Percentiles rank a stretch among this genome's conserved stretches.
These are phyloP conservation scores for Phytophthora niederhauseri DNA, from an alignment of 352 stramenopile genomes.

Conservation along the genomic window DNA sequence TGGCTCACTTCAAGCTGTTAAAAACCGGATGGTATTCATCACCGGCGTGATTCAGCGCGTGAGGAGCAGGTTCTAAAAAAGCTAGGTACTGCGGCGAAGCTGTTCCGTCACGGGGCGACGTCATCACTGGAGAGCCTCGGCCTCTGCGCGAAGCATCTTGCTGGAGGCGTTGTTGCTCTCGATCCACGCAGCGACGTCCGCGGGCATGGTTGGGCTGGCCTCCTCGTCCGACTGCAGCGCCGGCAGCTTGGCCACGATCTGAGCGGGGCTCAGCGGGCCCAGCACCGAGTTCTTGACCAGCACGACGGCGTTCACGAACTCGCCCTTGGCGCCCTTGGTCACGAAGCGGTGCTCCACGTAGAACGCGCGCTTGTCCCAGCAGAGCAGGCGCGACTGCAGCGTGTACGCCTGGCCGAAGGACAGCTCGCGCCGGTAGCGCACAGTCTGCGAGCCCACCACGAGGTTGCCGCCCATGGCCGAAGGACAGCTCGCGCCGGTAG, in stretches of 20 bases:
- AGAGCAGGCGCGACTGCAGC: slow-evolving; percentile 75
- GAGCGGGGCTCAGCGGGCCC: slow-evolving; percentile 55
- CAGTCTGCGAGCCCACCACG: slow-evolving; percentile 78
- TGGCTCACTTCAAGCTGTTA: slow-evolving; percentile 20
- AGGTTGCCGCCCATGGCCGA: too few relatives aligned
- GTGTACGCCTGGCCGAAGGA: slow-evolving; percentile 69
- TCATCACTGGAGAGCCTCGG: slow-evolving; percentile 11
- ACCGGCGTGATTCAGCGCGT: too few relatives aligned
- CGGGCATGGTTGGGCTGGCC: slow-evolving; percentile 44
- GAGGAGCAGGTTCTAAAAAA: slow-evolving; percentile 31
- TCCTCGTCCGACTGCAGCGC: slow-evolving; percentile 36
- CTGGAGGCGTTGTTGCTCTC: slow-evolving; percentile 80
- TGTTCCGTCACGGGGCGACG: background rate
- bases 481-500: slow-evolving; percentile 79
- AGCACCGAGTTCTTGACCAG: slow-evolving; percentile 90
- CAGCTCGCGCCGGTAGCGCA: slow-evolving; percentile 85
- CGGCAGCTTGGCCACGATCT: slow-evolving; percentile 71
- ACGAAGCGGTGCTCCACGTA: slow-evolving; percentile 90
- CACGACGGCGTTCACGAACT: slow-evolving; percentile 88
- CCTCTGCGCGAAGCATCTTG: slow-evolving; percentile 60
- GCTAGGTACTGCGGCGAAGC: background rate
- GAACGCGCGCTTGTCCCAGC: slow-evolving; percentile 84
- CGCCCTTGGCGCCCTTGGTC: slow-evolving; percentile 37
- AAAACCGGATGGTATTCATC: slow-evolving; percentile 30
- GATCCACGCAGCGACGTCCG: slow-evolving; percentile 72